Evolutionary conservation across 805 yeast species (phyloP).

Genomic region (Diddensiella transvaalensis): DNA sequence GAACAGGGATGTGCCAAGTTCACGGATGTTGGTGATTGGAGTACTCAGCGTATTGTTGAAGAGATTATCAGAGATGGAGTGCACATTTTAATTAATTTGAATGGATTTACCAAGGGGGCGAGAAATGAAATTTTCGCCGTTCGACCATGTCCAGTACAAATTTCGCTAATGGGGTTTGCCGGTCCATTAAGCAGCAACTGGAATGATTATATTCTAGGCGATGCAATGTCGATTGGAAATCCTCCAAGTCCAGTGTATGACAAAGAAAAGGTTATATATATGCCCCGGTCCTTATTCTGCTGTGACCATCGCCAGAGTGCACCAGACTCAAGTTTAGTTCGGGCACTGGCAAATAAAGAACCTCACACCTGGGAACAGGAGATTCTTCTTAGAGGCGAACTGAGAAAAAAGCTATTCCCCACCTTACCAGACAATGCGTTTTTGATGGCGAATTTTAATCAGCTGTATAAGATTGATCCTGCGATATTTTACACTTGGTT

Average conservation of each 20-base stretch:
- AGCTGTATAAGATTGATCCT: constrained; percentile 35
- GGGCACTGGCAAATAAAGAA: constrained; percentile 1
- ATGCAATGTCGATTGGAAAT: constrained; percentile 11
- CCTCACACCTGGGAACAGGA: constrained; percentile 26
- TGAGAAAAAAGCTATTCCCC: constrained; percentile 30
- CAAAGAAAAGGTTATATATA: constrained; percentile 29
- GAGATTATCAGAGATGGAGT: constrained; percentile 30
- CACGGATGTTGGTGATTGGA: constrained; percentile 27
- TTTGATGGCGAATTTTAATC: constrained; percentile 34
- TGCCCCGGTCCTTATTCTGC: constrained; percentile 32
- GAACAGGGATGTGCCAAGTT: constrained; percentile 26
- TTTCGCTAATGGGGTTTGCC: constrained; percentile 35
- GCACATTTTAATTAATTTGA: constrained; percentile 33
- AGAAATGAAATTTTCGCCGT: constrained; percentile 34
- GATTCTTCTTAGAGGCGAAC: constrained; percentile 17
- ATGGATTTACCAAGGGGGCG: constrained; percentile 36
- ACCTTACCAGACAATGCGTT: constrained; percentile 25
- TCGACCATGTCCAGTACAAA: constrained; percentile 32
- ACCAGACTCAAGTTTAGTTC: constrained; percentile 19
- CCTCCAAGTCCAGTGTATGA: constrained; percentile 16
- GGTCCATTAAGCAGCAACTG: constrained; percentile 33
- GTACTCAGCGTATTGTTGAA: constrained; percentile 26
- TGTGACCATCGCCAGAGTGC: constrained; percentile 36
- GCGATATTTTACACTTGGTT: constrained; percentile 30
- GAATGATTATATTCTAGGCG: constrained; percentile 32